Evolutionary conservation across 306 rosid species (phyloP).

Genomic region (Luffa aegyptiaca): DNA sequence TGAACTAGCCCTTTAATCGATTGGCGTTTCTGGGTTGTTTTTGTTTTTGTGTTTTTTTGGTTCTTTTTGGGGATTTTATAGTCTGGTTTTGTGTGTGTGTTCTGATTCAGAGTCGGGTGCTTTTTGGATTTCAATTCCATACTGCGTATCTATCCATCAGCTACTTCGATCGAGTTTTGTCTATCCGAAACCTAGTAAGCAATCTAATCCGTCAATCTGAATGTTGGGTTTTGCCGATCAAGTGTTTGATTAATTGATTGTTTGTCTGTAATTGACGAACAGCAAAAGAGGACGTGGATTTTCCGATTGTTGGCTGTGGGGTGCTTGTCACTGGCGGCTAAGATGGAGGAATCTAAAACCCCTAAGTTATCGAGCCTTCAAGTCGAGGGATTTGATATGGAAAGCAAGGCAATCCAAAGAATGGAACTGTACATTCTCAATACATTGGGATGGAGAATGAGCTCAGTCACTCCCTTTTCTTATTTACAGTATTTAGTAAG

Average conservation of each 20-base stretch:
- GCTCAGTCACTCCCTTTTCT: slow-evolving; percentile 69
- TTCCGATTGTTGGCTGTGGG: slow-evolving; percentile 56
- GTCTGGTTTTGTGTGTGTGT: slow-evolving; percentile 4
- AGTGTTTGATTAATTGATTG: background rate
- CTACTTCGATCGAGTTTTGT: slow-evolving; percentile 73
- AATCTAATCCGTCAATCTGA: slow-evolving; percentile 1
- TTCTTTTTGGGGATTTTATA: background rate
- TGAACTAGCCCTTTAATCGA: background rate
- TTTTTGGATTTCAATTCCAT: slow-evolving; percentile 51
- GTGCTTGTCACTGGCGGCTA: slow-evolving; percentile 78
- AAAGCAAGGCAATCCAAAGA: slow-evolving; percentile 42
- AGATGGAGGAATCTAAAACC: slow-evolving; percentile 64
- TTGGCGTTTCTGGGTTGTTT: background rate
- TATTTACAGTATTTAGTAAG: slow-evolving; percentile 52
- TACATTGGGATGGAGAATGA: slow-evolving; percentile 79
- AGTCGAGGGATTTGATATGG: slow-evolving; percentile 38
- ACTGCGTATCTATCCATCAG: slow-evolving; percentile 63
- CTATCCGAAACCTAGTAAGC: slow-evolving; percentile 55
- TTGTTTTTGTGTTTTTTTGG: background rate
- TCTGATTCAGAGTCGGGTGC: slow-evolving; percentile 50
- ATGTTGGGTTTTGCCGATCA: slow-evolving; percentile 6
- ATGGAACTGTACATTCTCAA: slow-evolving; percentile 63
- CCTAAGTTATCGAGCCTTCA: slow-evolving; percentile 47
- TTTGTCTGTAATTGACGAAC: background rate
- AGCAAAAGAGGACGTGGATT: slow-evolving; percentile 78